These are phyloP conservation scores for Erysimum cheiranthoides DNA, from an alignment of 345 rosid genomes.

Conservation along the genomic window DNA sequence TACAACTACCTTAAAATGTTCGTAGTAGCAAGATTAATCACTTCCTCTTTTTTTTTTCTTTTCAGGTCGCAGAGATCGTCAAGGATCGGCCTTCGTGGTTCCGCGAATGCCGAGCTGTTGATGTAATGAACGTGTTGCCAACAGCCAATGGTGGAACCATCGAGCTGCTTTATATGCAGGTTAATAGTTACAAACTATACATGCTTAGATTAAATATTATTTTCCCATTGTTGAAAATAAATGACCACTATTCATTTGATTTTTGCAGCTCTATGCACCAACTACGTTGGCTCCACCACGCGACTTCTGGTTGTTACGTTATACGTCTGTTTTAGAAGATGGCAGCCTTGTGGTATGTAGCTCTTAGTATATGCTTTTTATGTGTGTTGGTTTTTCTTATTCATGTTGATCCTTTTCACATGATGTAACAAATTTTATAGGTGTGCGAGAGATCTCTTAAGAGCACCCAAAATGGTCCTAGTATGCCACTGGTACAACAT, in stretches of 20 bases:
- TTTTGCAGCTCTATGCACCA: constrained; percentile 88
- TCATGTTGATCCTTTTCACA: background rate
- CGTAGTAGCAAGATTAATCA: background rate
- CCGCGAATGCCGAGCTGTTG: constrained; percentile 99
- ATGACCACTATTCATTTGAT: background rate
- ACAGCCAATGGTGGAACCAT: constrained; percentile 99
- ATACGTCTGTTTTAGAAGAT: constrained; percentile 95
- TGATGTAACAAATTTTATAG: constrained; percentile 45
- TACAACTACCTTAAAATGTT: background rate
- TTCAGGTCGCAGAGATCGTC: constrained; percentile 98
- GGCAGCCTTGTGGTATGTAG: constrained; percentile 95
- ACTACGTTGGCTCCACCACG: constrained; percentile 99
- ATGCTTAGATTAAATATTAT: background rate
- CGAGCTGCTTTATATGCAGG: constrained; percentile 99
- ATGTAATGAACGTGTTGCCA: constrained; percentile 95
- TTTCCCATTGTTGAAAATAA: background rate
- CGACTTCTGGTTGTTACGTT: constrained; percentile 97
- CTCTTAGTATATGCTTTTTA: background rate
- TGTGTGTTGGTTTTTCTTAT: background rate
- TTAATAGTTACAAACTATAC: constrained; percentile 17
- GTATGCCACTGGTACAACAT: constrained; percentile 95
- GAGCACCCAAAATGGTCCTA: constrained; percentile 94
- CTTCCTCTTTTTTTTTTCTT: background rate
- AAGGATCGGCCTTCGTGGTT: constrained; percentile 99
- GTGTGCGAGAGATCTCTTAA: constrained; percentile 96